A percentile compares a stretch with the other conserved stretches of the same genome.
These are phyloP conservation scores for Diaporthe vexans DNA, from an alignment of 2,329 filamentous ascomycete species.

Conservation along the genomic window DNA sequence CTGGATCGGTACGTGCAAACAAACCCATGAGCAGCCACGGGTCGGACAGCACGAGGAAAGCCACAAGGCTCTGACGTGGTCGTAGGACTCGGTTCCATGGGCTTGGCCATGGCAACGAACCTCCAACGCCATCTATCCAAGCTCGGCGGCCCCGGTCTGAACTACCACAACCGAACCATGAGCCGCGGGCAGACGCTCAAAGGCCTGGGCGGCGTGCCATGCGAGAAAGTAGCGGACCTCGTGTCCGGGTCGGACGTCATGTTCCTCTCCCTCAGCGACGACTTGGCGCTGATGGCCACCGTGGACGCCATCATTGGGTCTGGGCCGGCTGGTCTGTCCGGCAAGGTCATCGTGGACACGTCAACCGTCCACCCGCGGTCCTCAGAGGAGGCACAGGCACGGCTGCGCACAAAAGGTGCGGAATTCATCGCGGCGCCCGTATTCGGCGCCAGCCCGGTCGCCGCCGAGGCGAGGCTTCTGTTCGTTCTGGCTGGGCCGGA, in stretches of 20 bases:
- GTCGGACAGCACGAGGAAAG: not conserved
- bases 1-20: slow-evolving; percentile 31
- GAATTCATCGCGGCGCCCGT: slow-evolving; percentile 62
- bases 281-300: slow-evolving; percentile 76
- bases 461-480: slow-evolving; percentile 60
- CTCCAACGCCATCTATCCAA: slow-evolving; percentile 58
- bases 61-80: not conserved
- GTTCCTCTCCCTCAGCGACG: slow-evolving; percentile 80
- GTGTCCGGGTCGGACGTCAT: slow-evolving; percentile 51
- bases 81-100: slow-evolving; percentile 65
- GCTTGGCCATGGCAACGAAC: slow-evolving; percentile 63
- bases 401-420: slow-evolving; percentile 49
- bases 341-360: slow-evolving; percentile 63
- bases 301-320: slow-evolving; percentile 69
- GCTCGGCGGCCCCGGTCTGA: slow-evolving; percentile 47
- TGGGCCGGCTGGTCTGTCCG: slow-evolving; percentile 43
- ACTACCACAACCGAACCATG: slow-evolving; percentile 63
- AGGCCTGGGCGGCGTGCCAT: slow-evolving; percentile 48
- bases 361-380: slow-evolving; percentile 65
- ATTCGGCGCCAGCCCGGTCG: slow-evolving; percentile 65
- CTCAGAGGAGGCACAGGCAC: slow-evolving; percentile 48
- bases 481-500: slow-evolving; percentile 60
- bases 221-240: slow-evolving; percentile 46
- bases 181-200: slow-evolving; percentile 56
- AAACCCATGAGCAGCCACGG: no score